A percentile compares a stretch with the other conserved stretches of the same genome.
phyloP scores from a whole-genome alignment of 768 basidiomycete species.

The Royoungia palumana region DNA sequence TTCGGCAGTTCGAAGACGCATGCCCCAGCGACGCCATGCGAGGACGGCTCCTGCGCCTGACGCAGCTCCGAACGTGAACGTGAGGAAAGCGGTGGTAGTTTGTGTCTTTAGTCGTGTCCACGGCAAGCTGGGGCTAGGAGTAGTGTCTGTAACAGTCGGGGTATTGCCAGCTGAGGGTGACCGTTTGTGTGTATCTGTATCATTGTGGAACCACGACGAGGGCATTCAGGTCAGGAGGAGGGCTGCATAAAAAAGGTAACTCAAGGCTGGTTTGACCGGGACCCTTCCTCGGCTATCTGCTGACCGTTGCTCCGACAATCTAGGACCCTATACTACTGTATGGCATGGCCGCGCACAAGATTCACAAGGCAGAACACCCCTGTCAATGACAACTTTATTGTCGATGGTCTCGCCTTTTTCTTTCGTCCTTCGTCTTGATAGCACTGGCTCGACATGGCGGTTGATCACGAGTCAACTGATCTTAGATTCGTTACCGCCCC shows the following conservation, averaged over 20 bases:
- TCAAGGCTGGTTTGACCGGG: too few relatives aligned
- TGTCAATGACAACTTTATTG: too few relatives aligned
- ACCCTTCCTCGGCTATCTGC: too few relatives aligned
- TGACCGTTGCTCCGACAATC: too few relatives aligned
- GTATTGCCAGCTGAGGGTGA: neutral
- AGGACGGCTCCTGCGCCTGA: slow-evolving; percentile 14
- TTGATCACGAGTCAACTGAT: slow-evolving; percentile 41
- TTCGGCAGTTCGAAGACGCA: slow-evolving; percentile 60
- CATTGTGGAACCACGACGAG: slow-evolving; percentile 7
- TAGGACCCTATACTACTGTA: too few relatives aligned
- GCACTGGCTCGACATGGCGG: slow-evolving; percentile 14
- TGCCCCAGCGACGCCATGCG: slow-evolving; percentile 51
- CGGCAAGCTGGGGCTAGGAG: neutral
- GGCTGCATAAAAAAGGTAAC: slow-evolving; percentile 1
- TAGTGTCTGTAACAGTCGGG: neutral
- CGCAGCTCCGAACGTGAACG: slow-evolving; percentile 15
- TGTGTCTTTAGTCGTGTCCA: neutral
- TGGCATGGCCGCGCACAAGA: too few relatives aligned
- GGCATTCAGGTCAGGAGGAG: neutral
- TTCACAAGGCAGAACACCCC: too few relatives aligned
- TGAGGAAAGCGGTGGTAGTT: neutral
- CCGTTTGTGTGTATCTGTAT: neutral
- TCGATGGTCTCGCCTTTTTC: too few relatives aligned
- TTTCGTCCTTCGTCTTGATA: neutral
- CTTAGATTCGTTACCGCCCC: slow-evolving; percentile 56